phyloP scores from a whole-genome alignment of 2,329 filamentous ascomycete genomes.

The Aspergillus sp. region DNA sequence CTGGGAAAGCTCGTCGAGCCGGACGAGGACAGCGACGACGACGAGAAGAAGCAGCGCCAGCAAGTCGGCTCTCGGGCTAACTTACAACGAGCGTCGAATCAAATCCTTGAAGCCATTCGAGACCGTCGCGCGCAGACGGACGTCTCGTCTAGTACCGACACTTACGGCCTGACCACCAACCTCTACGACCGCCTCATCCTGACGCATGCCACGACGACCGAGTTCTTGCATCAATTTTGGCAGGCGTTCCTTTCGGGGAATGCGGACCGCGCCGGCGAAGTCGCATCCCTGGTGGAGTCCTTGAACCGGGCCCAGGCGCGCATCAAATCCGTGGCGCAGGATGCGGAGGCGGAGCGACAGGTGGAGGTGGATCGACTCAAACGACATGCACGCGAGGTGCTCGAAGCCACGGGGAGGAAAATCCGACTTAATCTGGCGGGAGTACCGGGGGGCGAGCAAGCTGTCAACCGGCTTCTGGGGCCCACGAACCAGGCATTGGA shows the following conservation, averaged over 20 bases:
- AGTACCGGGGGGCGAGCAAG: conserved; percentile 72
- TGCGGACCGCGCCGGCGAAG: conserved; percentile 73
- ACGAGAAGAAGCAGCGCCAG: conserved; percentile 51
- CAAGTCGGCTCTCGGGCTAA: conserved; percentile 71
- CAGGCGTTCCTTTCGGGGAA: conserved; percentile 86
- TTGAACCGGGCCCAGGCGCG: conserved; percentile 73
- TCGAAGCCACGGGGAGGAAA: conserved; percentile 71
- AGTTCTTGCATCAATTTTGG: conserved; percentile 99
- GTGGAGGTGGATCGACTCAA: conserved; percentile 66
- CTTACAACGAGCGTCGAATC: conserved; percentile 53
- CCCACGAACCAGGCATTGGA: conserved; percentile 71
- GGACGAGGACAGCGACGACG: conserved; percentile 59
- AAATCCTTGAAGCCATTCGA: conserved; percentile 60
- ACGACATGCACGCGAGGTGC: conserved; percentile 68
- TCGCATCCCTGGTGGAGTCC: conserved; percentile 79
- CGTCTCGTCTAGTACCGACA: conserved; percentile 36
- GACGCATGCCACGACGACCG: conserved; percentile 88
- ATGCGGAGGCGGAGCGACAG: conserved; percentile 73
- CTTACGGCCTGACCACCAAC: conserved; percentile 48
- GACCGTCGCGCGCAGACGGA: conserved; percentile 53
- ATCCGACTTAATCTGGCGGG: conserved; percentile 64
- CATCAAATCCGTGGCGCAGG: conserved; percentile 75
- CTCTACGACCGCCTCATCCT: conserved; percentile 64
- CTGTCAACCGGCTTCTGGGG: conserved; percentile 72
- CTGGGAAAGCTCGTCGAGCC: conserved; percentile 62